Base-by-base conservation (phyloP, 75 land plant species). In the Ceratopteris richardii region DNA sequence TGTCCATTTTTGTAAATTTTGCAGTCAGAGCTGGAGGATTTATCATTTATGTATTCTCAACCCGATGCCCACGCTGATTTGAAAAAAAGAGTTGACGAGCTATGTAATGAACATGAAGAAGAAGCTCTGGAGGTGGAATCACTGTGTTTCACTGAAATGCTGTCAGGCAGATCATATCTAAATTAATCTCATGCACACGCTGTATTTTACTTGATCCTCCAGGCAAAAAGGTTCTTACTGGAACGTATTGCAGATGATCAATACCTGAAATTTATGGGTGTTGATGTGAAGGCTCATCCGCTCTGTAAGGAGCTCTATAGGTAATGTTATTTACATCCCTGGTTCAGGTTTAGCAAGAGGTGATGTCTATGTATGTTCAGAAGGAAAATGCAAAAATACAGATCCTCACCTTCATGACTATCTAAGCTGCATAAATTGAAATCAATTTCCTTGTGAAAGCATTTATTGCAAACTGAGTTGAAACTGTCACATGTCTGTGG, bases 1-100 rank as follows among this genome's bases (percentile, higher is more conserved):
- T n/a, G n/a, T n/a, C n/a, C n/a, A n/a, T n/a, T n/a, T n/a, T n/a
- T n/a, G n/a, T n/a, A n/a, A n/a, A n/a, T 33, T 33, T 61, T 70
- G 66, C 97, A 92, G 97, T 75, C 97, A 61, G 97, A 92, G 72
- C 82, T 92, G 57, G 97, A 92, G 70, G 83, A 88, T 48, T 56
- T 92, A 44, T 84, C 97, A 22, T 92, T 92, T 66, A 82, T 85
- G 97, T 92, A 84, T 63, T 77, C 89, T 50, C 69, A 88, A 72
- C 65, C 84, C 41, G 79, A 72, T 64, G 86, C 85, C 50, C 78
- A 80, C 74, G 76, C 75, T 46, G 81, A 71, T n/a, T 61, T 88
- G 63, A 76, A 75, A 55, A 77, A 51, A 30, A 78, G 80, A 56
- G 77, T 88, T 64, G 77, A 77, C 28, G 84, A 74, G 20, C 72